Base-by-base conservation (phyloP, 257 asterid species). In the Solanum peruvianum region DNA sequence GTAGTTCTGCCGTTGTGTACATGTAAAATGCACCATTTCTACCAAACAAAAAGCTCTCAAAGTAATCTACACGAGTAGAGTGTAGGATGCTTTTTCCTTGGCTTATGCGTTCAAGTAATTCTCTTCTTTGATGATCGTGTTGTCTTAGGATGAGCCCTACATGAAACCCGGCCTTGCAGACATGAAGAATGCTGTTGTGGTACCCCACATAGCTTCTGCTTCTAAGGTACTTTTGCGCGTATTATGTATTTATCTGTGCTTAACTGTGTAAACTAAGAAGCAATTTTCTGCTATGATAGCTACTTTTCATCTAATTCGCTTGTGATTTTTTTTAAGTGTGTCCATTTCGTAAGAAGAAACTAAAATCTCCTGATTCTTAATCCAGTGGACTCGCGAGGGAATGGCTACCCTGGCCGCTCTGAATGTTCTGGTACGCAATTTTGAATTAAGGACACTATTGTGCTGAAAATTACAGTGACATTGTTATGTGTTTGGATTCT, bases 361-460 rank as follows among this genome's bases (percentile, higher is more conserved):
- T 47, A 75, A 33, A 21, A 33, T 60, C 60, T 35, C 58, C 3
- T 67, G 88, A 29, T 37, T 86, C 39, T 23, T 76, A 14, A 14
- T 91, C 93, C 93, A 96, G 99, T 96, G 99, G 99, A 96, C 98
- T 88, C 99, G 99, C 39, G 98, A 96, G 92, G 99, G 99, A 91
- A 96, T 96, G 99, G 99, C 99, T 25, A 95, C 98, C 31, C 91
- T 96, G 70, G 98, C 99, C 82, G 99, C 99, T 14, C 87, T 96
- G 31, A 96, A 96, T 84, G 99, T 96, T 86, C 90, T 96, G 99
- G 99, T 96, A 96, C 4, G 90, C 84, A 20, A 11, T 52, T 72
- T 69, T 82, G 86, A 44, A 12, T 80, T 37, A 52, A 35, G 25
- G 44, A 33, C 60, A 56, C 37, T 20, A 1, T 83, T 42, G n/a